Percentiles rank a stretch among this genome's conserved stretches.
These are phyloP conservation scores for Rhodotorula toruloides DNA, from an alignment of 768 basidiomycete genomes.

Conservation along the genomic window DNA sequence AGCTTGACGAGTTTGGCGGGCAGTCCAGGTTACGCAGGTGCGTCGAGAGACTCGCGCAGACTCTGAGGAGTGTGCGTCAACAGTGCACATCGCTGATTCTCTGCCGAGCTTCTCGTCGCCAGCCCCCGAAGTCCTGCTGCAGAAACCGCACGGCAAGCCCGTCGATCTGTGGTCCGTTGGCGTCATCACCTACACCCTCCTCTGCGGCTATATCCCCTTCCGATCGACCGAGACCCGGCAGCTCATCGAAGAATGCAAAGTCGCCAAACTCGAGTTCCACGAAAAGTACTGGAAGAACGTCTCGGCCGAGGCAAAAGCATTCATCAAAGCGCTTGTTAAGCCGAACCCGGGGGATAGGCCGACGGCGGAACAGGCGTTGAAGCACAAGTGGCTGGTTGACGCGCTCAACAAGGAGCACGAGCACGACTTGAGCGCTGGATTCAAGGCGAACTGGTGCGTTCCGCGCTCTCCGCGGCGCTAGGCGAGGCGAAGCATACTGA, in stretches of 20 bases:
- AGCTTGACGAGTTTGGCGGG: constrained; percentile 45
- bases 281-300: constrained; percentile 92
- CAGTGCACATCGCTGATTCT: too few relatives aligned
- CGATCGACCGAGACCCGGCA: constrained; percentile 70
- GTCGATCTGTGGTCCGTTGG: constrained; percentile 94
- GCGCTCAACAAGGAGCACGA: constrained; percentile 59
- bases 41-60: background rate
- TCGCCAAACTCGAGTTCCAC: constrained; percentile 81
- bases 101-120: too few relatives aligned
- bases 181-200: constrained; percentile 85
- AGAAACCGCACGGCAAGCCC: constrained; percentile 68
- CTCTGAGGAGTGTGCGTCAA: too few relatives aligned
- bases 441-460: constrained; percentile 67
- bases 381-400: constrained; percentile 57
- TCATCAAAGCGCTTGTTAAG: constrained; percentile 67
- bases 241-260: constrained; percentile 75
- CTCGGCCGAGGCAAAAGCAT: constrained; percentile 72
- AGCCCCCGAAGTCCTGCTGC: constrained; percentile 58
- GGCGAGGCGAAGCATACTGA: background rate
- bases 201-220: constrained; percentile 87
- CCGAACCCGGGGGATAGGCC: constrained; percentile 66
- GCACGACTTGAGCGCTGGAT: constrained; percentile 64
- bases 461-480: background rate
- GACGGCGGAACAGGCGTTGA: constrained; percentile 66
- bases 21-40: constrained; percentile 40